Evolutionary conservation across 2,329 filamentous ascomycete genomes (phyloP).

Genomic region (Cordyceps pruinosa): DNA sequence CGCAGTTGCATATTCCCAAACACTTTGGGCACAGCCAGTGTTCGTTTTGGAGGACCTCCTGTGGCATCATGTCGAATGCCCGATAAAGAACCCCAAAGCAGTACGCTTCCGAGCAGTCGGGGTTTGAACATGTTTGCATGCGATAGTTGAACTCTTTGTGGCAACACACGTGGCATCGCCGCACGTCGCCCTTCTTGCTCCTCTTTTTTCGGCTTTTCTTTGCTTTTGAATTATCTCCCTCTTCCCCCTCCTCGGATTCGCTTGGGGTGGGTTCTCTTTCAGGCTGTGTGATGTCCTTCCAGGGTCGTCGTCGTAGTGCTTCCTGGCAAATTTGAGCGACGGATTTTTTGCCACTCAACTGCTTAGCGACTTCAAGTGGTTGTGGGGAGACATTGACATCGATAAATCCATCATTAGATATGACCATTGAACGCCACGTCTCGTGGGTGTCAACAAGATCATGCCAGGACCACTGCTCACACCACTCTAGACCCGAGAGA

Average conservation of each 20-base stretch:
- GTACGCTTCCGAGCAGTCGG: conserved; percentile 66
- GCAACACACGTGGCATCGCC: conserved; percentile 75
- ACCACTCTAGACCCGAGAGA: conserved; percentile 79
- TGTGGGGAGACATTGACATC: conserved; percentile 60
- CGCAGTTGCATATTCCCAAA: conserved; percentile 79
- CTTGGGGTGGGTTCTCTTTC: conserved; percentile 39
- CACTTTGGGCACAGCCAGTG: conserved; percentile 89
- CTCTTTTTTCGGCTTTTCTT: conserved; percentile 54
- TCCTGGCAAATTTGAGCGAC: conserved; percentile 92
- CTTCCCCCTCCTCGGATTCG: conserved; percentile 50
- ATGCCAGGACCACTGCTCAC: conserved; percentile 85
- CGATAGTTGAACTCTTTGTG: conserved; percentile 78
- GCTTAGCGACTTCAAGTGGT: conserved; percentile 63
- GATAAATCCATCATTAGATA: conserved; percentile 62
- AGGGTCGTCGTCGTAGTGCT: conserved; percentile 72
- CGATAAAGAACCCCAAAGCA: conserved; percentile 92
- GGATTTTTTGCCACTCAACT: conserved; percentile 64
- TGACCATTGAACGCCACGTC: conserved; percentile 70
- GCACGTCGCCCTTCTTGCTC: conserved; percentile 46
- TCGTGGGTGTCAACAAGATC: conserved; percentile 74
- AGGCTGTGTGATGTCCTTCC: conserved; percentile 69
- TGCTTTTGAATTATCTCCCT: conserved; percentile 55
- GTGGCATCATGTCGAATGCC: conserved; percentile 84
- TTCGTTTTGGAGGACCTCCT: conserved; percentile 70
- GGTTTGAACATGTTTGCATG: conserved; percentile 68